A percentile compares a stretch with the other conserved stretches of the same genome.
These are phyloP conservation scores for Sophora flavescens DNA, from an alignment of 306 rosid species.

Conservation along the genomic window DNA sequence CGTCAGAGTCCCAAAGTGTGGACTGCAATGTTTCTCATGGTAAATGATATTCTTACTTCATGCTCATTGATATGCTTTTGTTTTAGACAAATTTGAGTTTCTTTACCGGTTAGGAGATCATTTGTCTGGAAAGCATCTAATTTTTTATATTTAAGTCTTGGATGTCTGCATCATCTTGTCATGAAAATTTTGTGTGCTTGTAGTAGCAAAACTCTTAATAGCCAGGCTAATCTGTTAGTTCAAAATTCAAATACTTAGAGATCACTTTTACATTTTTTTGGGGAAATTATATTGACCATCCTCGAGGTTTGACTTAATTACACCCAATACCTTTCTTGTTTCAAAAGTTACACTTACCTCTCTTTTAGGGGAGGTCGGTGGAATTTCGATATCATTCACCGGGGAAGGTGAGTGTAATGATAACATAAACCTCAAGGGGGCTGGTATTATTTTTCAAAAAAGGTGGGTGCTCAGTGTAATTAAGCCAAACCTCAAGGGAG, in stretches of 20 bases:
- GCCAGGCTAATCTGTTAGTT: background rate
- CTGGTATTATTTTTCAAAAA: too few species aligned
- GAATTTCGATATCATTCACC: too few species aligned
- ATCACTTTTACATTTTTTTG: background rate
- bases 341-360: too few species aligned
- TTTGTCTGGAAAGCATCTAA: background rate
- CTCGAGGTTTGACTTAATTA: too few species aligned
- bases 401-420: too few species aligned
- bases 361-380: too few species aligned
- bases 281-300: too few species aligned
- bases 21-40: constrained; percentile 91
- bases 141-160: background rate
- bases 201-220: constrained; percentile 17
- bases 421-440: too few species aligned
- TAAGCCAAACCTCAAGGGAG: too few species aligned
- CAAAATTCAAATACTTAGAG: background rate
- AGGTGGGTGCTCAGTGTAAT: too few species aligned
- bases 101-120: constrained; percentile 11
- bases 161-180: constrained; percentile 1
- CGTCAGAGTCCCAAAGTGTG: constrained; percentile 84
- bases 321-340: too few species aligned
- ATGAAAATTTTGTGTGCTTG: constrained; percentile 5
- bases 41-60: constrained; percentile 40
- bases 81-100: constrained; percentile 28
- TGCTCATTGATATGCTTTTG: constrained; percentile 18